These are phyloP conservation scores for Taphrina pruni DNA, from an alignment of 1,139 yeast genomes.

Conservation along the genomic window DNA sequence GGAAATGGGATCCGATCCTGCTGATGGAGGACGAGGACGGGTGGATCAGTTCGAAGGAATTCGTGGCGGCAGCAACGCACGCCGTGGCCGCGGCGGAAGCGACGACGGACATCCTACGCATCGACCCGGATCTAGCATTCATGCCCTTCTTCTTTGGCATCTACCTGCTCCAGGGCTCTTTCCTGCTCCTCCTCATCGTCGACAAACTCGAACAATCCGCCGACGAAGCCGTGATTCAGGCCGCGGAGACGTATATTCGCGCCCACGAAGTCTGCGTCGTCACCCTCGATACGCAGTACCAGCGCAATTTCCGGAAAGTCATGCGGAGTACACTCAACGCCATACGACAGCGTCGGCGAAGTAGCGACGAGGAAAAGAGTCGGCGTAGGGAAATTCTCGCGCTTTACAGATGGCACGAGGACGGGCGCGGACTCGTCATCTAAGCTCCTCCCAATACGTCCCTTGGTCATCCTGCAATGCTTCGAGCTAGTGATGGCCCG, in stretches of 20 bases:
- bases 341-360: constrained; percentile 42
- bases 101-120: constrained; percentile 48
- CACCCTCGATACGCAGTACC: constrained; percentile 51
- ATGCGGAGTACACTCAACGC: constrained; percentile 49
- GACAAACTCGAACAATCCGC: constrained; percentile 51
- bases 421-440: constrained; percentile 50
- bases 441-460: not conserved
- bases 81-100: constrained; percentile 50
- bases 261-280: constrained; percentile 52
- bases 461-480: too few relatives aligned
- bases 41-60: constrained; percentile 48
- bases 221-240: constrained; percentile 50
- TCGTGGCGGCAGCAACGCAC: constrained; percentile 48
- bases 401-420: constrained; percentile 49
- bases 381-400: constrained; percentile 49
- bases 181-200: constrained; percentile 48
- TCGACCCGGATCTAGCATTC: constrained; percentile 50
- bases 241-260: constrained; percentile 51
- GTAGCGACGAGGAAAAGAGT: constrained; percentile 44
- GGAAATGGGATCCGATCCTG: constrained; percentile 48
- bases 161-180: constrained; percentile 50
- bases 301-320: constrained; percentile 50
- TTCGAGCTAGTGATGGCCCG: too few relatives aligned
- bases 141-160: constrained; percentile 52
- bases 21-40: constrained; percentile 47